Evolutionary conservation across 2,329 filamentous ascomycete species (phyloP).

Genomic region (Plenodomus tracheiphilus): DNA sequence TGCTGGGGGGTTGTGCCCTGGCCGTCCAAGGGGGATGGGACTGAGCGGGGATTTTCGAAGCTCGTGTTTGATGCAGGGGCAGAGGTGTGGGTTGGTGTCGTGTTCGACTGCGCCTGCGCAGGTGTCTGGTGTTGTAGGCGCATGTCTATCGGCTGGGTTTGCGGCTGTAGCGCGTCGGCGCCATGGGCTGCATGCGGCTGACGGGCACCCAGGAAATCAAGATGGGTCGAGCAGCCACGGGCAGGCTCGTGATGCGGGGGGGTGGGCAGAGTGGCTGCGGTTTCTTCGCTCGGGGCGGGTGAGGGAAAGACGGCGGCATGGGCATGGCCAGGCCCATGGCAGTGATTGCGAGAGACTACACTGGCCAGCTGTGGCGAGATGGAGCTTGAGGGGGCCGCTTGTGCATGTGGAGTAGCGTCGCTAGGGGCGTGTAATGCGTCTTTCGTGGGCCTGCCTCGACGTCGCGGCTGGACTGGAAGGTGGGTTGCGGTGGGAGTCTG

Average conservation of each 20-base stretch:
- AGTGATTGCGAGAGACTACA: conserved; percentile 11
- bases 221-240: not conserved
- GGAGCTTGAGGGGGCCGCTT: conserved; percentile 35
- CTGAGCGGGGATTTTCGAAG: too few species aligned
- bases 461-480: not conserved
- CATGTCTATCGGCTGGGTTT: too few species aligned
- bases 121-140: too few species aligned
- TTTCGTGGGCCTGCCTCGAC: conserved; percentile 17
- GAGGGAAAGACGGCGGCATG: conserved; percentile 58
- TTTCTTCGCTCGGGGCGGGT: conserved; percentile 52
- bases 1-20: too few species aligned
- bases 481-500: not conserved
- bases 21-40: too few species aligned
- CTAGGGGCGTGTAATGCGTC: not conserved
- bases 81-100: too few species aligned
- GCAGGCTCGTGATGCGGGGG: too few species aligned
- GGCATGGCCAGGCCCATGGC: conserved; percentile 2
- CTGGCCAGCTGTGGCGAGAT: conserved; percentile 42
- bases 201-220: too few species aligned
- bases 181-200: too few species aligned
- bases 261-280: not conserved
- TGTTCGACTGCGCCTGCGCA: too few species aligned
- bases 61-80: too few species aligned
- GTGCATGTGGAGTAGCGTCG: not conserved
- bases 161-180: too few species aligned